Percentiles rank a stretch among this genome's conserved stretches.
Evolutionary conservation across 495 filamentous ascomycete genomes (phyloP).

Genomic region (Jackrogersella minutella): DNA sequence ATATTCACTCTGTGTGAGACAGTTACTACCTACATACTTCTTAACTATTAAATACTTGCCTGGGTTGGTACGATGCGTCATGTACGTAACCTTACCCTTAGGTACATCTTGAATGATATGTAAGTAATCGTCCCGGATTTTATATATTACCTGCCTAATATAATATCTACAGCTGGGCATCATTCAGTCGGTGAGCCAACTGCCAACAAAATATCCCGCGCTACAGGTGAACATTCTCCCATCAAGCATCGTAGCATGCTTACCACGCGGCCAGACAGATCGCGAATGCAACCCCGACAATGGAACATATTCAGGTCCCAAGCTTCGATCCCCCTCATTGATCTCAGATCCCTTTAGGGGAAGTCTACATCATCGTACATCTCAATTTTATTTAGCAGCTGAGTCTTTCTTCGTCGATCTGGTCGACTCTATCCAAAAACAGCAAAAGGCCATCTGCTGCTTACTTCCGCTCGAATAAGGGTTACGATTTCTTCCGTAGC

Average conservation of each 20-base stretch:
- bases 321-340: constrained; percentile 25
- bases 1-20: not conserved
- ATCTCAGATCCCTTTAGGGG: constrained; percentile 29
- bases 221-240: constrained; percentile 13
- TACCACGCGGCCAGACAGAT: constrained; percentile 29
- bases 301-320: constrained; percentile 21
- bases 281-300: constrained; percentile 31
- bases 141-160: constrained; percentile 1
- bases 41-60: constrained; percentile 1
- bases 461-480: not conserved
- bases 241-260: constrained; percentile 25
- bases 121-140: not conserved
- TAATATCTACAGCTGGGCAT: not conserved
- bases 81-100: not conserved
- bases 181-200: constrained; percentile 9
- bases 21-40: not conserved
- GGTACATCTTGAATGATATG: too few species aligned
- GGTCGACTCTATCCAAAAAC: constrained; percentile 23
- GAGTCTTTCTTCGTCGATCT: constrained; percentile 14
- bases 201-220: constrained; percentile 11
- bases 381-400: constrained; percentile 13
- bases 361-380: constrained; percentile 37
- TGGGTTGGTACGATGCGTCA: too few species aligned
- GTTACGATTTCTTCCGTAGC: constrained; percentile 12
- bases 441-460: constrained; percentile 15